Conservation (phyloP, 1,284 basidiomycete species). For the Ceratobasidium sp. region DNA sequence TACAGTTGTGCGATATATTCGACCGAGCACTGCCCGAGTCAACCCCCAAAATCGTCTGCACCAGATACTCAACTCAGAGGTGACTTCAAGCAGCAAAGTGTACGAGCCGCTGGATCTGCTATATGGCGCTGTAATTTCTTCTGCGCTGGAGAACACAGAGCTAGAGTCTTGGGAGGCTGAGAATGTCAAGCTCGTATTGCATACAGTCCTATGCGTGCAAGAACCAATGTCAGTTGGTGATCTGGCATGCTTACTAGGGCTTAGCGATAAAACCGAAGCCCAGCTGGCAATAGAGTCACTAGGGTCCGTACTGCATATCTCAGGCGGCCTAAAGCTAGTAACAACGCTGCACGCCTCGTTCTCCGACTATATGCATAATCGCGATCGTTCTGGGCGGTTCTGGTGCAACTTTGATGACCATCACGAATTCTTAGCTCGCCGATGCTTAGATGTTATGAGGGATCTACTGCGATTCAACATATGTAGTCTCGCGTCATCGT, state of each 20-base stretch:
- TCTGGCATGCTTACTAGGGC: background rate
- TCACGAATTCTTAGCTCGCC: background rate
- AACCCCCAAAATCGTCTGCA: background rate
- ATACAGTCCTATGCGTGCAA: conserved; percentile 17
- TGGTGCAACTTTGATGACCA: background rate
- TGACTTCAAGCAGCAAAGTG: background rate
- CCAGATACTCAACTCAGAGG: background rate
- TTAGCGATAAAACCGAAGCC: background rate
- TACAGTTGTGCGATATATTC: conserved; percentile 10
- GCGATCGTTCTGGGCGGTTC: background rate
- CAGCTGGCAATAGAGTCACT: background rate
- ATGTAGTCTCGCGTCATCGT: conserved; percentile 27
- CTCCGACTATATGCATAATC: background rate
- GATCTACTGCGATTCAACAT: conserved; percentile 20
- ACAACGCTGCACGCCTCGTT: conserved; percentile 20
- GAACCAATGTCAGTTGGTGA: conserved; percentile 3
- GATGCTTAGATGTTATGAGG: background rate
- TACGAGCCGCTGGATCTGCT: background rate
- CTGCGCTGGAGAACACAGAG: background rate
- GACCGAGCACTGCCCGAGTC: background rate
- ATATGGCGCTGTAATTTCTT: background rate
- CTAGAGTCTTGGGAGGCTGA: background rate
- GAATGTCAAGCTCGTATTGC: background rate
- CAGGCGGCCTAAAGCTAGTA: background rate
- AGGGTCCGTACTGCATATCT: conserved; percentile 15